Evolutionary conservation across 2,329 filamentous ascomycete species (phyloP).

Genomic region (Cercospora canescens): DNA sequence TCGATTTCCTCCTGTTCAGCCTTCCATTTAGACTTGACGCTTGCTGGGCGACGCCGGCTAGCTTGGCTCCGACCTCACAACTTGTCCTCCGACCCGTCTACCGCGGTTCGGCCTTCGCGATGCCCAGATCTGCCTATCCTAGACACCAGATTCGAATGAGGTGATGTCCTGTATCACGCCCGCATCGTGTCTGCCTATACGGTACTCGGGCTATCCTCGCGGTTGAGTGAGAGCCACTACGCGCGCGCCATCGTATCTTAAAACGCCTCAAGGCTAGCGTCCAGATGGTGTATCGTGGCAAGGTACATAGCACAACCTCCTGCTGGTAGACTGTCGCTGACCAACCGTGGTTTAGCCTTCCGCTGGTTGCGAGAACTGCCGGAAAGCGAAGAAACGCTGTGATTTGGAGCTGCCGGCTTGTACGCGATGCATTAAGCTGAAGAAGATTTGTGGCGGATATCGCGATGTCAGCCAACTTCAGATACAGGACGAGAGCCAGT

Average conservation of each 20-base stretch:
- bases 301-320: constrained; percentile 14
- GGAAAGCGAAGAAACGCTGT: constrained; percentile 37
- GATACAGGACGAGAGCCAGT: constrained; percentile 36
- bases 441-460: constrained; percentile 35
- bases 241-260: background rate
- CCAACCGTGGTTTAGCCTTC: constrained; percentile 23
- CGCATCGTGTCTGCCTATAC: background rate
- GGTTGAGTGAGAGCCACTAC: background rate
- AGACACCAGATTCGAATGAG: background rate
- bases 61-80: background rate
- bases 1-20: background rate
- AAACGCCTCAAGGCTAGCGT: background rate
- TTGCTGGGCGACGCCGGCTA: background rate
- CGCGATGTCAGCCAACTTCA: constrained; percentile 35
- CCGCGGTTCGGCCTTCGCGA: background rate
- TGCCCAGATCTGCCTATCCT: background rate
- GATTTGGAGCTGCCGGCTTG: constrained; percentile 34
- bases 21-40: background rate
- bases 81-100: background rate
- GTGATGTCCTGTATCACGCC: constrained; percentile 6
- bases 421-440: constrained; percentile 34
- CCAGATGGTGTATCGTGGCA: constrained; percentile 35
- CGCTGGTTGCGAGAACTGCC: constrained; percentile 36
- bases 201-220: background rate
- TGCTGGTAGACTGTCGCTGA: background rate